These are phyloP conservation scores for Russula sp. DNA, from an alignment of 768 basidiomycete genomes.

Conservation along the genomic window DNA sequence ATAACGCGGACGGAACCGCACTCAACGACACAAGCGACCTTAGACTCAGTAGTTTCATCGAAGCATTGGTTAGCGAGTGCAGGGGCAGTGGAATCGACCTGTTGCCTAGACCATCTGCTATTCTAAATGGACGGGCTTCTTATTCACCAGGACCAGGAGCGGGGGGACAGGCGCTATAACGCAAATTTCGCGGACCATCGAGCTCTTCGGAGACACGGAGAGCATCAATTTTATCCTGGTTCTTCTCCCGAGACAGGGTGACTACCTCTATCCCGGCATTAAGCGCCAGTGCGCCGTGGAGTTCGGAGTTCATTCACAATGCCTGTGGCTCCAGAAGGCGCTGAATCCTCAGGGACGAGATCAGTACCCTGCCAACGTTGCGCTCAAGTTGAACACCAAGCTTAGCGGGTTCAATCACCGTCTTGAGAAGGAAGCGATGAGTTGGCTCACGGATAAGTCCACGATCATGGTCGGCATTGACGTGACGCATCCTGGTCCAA, in stretches of 20 bases:
- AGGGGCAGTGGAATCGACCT: conserved; percentile 35
- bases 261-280: too few species aligned
- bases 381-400: too few species aligned
- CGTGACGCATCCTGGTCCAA: too few species aligned
- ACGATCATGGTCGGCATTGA: too few species aligned
- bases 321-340: conserved; percentile 62
- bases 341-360: conserved; percentile 46
- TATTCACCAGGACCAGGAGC: conserved; percentile 37
- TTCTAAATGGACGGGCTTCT: background rate
- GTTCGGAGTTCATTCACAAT: conserved; percentile 68
- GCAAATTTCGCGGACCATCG: conserved; percentile 33
- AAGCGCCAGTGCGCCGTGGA: conserved; percentile 33
- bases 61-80: conserved; percentile 52
- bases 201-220: background rate
- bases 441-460: too few species aligned
- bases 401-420: conserved; percentile 58
- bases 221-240: conserved; percentile 50
- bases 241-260: conserved; percentile 6
- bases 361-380: too few species aligned
- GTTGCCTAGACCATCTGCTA: too few species aligned
- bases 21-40: too few species aligned
- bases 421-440: conserved; percentile 45
- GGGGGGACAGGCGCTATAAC: conserved; percentile 36
- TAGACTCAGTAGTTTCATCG: background rate
- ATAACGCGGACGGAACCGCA: conserved; percentile 30